A percentile compares a stretch with the other conserved stretches of the same genome.
phyloP scores from a whole-genome alignment of 139 green algal species.

The Ulvella scutata region DNA sequence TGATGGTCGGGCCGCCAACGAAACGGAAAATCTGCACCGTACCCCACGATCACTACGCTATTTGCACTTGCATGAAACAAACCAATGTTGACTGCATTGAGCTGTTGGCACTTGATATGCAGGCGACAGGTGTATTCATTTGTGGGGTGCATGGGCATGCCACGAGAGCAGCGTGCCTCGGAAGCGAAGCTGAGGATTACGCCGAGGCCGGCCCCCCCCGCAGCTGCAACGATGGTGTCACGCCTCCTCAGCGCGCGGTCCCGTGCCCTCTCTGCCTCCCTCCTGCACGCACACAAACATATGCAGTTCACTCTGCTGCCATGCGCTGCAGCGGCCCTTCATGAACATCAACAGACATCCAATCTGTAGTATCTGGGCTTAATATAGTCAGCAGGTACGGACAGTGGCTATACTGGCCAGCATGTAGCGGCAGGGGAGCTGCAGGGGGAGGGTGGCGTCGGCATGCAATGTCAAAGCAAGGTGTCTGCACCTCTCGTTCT shows the following conservation, averaged over 20 bases:
- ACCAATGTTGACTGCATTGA: neutral
- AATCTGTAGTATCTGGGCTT: neutral
- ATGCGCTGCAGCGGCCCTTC: slow-evolving; percentile 2
- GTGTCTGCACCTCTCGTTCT: neutral
- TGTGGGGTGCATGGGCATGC: no score
- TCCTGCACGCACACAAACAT: slow-evolving; percentile 5
- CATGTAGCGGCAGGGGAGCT: neutral
- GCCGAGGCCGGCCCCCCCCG: neutral
- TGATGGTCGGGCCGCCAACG: neutral
- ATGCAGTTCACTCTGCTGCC: slow-evolving; percentile 4
- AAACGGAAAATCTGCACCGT: neutral
- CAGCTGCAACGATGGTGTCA: neutral
- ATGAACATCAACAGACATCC: neutral
- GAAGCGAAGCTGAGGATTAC: neutral
- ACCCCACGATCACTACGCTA: neutral
- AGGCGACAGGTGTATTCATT: neutral
- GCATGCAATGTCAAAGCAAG: no score
- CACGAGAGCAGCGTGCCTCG: neutral
- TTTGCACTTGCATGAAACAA: neutral
- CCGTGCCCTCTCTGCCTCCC: neutral
- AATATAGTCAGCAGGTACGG: neutral
- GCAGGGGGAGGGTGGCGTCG: no score
- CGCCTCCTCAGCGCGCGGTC: neutral
- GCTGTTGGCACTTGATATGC: neutral
- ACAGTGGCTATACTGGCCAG: neutral